Evolutionary conservation across 2,329 filamentous ascomycete species (phyloP).

Genomic region (Fusarium robinianum): DNA sequence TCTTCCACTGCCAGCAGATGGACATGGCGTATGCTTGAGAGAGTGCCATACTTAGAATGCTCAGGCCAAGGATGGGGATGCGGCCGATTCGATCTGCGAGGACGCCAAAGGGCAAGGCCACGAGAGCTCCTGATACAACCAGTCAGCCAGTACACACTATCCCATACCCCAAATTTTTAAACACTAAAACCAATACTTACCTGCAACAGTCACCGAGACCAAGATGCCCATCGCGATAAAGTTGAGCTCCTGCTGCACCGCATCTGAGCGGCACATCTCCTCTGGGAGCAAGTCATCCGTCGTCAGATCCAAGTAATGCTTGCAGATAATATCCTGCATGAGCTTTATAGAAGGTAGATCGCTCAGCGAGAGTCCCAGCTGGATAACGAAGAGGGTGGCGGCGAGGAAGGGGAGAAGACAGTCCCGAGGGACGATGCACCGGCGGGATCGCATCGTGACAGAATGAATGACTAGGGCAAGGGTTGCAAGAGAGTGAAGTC

Average conservation of each 20-base stretch:
- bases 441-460: constrained; percentile 16
- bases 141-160: constrained; percentile 7
- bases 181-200: constrained; percentile 11
- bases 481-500: not conserved
- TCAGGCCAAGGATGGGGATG: constrained; percentile 32
- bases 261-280: constrained; percentile 21
- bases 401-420: constrained; percentile 31
- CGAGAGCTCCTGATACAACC: constrained; percentile 23
- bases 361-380: constrained; percentile 32
- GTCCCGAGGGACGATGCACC: constrained; percentile 16
- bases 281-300: constrained; percentile 20
- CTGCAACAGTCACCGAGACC: constrained; percentile 26
- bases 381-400: constrained; percentile 30
- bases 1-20: constrained; percentile 26
- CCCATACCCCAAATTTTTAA: too few species aligned
- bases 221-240: constrained; percentile 26
- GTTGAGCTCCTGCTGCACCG: constrained; percentile 33
- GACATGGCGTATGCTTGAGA: constrained; percentile 29
- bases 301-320: constrained; percentile 7
- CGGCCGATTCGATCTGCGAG: constrained; percentile 32
- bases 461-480: not conserved
- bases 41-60: constrained; percentile 32
- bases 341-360: constrained; percentile 29
- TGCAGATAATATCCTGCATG: constrained; percentile 36
- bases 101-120: constrained; percentile 29